Percentiles rank a stretch among this genome's conserved stretches.
Evolutionary conservation across 495 filamentous ascomycete species (phyloP).

Genomic region (Podospora anserina): DNA sequence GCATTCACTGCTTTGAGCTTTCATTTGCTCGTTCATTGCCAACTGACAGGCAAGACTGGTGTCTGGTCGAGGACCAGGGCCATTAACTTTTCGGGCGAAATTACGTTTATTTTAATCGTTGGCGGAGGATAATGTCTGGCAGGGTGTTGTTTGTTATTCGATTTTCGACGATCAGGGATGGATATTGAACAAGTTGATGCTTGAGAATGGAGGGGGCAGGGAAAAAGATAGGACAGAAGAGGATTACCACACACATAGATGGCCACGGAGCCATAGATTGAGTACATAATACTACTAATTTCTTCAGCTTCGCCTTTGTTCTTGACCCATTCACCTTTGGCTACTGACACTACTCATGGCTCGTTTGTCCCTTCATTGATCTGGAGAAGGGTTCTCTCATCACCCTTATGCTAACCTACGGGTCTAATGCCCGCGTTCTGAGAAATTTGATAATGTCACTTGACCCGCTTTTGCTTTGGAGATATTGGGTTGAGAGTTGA

Average conservation of each 20-base stretch:
- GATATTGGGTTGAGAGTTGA: too few relatives aligned
- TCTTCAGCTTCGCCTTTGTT: too few relatives aligned
- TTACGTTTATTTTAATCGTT: not conserved
- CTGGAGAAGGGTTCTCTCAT: too few relatives aligned
- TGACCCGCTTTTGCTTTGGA: too few relatives aligned
- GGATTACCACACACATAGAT: not conserved
- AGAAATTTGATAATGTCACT: too few relatives aligned
- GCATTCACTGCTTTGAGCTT: constrained; percentile 8
- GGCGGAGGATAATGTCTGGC: not conserved
- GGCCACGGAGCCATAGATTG: not conserved
- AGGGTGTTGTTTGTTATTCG: not conserved
- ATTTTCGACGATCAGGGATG: not conserved
- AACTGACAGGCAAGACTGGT: not conserved
- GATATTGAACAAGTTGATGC: not conserved
- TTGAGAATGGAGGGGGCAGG: not conserved
- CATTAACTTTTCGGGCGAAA: not conserved
- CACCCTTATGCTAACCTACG: too few relatives aligned
- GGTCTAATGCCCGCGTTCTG: too few relatives aligned
- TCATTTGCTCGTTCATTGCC: not conserved
- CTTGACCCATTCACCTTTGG: too few relatives aligned
- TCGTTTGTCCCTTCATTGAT: too few relatives aligned
- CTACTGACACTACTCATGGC: too few relatives aligned
- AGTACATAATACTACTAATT: not conserved
- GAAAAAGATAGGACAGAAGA: not conserved
- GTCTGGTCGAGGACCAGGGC: not conserved